phyloP scores from a whole-genome alignment of 2,329 filamentous ascomycete genomes.

The Thelonectria olida region DNA sequence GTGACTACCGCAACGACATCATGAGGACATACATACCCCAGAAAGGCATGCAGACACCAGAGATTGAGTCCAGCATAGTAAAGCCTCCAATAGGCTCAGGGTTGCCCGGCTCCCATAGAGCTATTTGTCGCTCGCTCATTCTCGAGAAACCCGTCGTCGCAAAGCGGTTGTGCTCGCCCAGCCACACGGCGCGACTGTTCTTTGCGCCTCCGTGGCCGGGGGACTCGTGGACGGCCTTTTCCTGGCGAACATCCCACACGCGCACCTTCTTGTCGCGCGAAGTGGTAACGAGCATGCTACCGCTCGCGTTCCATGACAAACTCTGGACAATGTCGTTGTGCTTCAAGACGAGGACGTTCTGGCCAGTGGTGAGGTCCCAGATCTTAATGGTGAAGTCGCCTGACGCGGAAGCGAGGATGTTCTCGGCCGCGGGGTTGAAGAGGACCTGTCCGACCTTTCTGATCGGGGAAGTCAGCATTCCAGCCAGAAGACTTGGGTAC shows the following conservation, averaged over 20 bases:
- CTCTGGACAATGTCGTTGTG: slow-evolving; percentile 94
- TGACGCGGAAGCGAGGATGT: slow-evolving; percentile 92
- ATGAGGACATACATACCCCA: slow-evolving; percentile 73
- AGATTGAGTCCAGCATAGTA: slow-evolving; percentile 90
- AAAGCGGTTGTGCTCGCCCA: slow-evolving; percentile 95
- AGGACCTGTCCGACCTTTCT: slow-evolving; percentile 98
- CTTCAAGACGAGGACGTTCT: slow-evolving; percentile 78
- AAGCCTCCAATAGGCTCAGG: slow-evolving; percentile 91
- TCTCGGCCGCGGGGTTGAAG: slow-evolving; percentile 96
- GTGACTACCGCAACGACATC: slow-evolving; percentile 5
- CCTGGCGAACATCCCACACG: slow-evolving; percentile 96
- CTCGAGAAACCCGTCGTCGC: slow-evolving; percentile 97
- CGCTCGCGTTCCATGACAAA: slow-evolving; percentile 93
- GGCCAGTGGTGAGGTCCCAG: slow-evolving; percentile 89
- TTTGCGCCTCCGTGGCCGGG: slow-evolving; percentile 92
- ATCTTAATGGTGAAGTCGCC: slow-evolving; percentile 95
- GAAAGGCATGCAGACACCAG: slow-evolving; percentile 98
- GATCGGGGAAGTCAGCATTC: slow-evolving; percentile 31
- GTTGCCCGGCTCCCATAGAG: slow-evolving; percentile 91
- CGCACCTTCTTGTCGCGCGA: slow-evolving; percentile 98
- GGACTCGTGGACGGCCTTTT: slow-evolving; percentile 85
- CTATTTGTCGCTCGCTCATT: slow-evolving; percentile 98
- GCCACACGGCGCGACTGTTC: slow-evolving; percentile 96
- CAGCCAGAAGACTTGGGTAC: neutral
- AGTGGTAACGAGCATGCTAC: slow-evolving; percentile 87